Conservation (phyloP, 2,329 filamentous ascomycete species). For the Trichoderma sp. region DNA sequence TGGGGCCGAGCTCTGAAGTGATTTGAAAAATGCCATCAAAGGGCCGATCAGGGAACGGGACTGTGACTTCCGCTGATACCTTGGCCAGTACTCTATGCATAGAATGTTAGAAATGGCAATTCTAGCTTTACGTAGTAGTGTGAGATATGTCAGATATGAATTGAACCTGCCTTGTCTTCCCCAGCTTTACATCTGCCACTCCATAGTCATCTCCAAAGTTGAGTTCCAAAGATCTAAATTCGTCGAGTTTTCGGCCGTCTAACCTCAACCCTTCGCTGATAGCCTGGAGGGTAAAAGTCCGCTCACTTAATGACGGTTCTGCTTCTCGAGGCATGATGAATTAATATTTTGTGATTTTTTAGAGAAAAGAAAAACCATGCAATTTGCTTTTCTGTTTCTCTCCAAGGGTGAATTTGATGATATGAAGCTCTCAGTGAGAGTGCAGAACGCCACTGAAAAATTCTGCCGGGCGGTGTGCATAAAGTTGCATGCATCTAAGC, state of each 20-base stretch:
- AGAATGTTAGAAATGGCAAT: constrained; percentile 1
- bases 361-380: background rate
- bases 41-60: constrained; percentile 81
- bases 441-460: constrained; percentile 27
- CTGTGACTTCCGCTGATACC: constrained; percentile 83
- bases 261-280: constrained; percentile 77
- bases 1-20: constrained; percentile 83
- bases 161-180: constrained; percentile 74
- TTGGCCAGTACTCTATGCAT: constrained; percentile 70
- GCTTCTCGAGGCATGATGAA: constrained; percentile 83
- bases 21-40: constrained; percentile 97
- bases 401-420: background rate
- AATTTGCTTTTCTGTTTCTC: background rate
- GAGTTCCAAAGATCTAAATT: constrained; percentile 74
- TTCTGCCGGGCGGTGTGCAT: constrained; percentile 52
- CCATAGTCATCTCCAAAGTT: constrained; percentile 90
- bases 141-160: background rate
- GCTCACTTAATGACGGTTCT: constrained; percentile 86
- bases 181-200: constrained; percentile 79
- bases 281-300: constrained; percentile 78
- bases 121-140: background rate
- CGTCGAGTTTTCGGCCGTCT: constrained; percentile 78
- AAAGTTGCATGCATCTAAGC: constrained; percentile 7
- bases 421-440: constrained; percentile 24
- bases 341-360: constrained; percentile 21